Base-by-base conservation (phyloP, 2,329 filamentous ascomycete genomes). In the Diaporthe sp. region DNA sequence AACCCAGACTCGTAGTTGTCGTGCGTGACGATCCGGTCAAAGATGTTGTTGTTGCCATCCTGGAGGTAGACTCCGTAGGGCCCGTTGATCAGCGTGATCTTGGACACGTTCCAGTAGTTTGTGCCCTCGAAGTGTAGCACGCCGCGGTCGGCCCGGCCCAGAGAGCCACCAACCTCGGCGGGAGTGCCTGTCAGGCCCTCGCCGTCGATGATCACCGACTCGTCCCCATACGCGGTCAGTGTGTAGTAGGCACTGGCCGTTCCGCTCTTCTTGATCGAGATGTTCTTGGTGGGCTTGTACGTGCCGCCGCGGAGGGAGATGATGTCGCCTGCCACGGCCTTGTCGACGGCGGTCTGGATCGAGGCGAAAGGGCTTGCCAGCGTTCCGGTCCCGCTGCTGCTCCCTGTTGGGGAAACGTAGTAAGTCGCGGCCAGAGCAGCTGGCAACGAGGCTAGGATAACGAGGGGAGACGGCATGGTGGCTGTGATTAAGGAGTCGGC, bases 121-220 rank as follows among this genome's bases (percentile, higher is more conserved):
- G 84, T 61, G 22, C 32, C 32, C 81, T 87, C 81, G 59, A 88
- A 84, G 76, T 88, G 86, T 27, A 88, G 81, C 35, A 87, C 84
- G 5, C 86, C 86, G 32, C 86, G 82, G 71, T 87, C 84, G 3
- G 79, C 76, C 53, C 83, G 84, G 1, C 82, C 82, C 0, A 88
- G 80, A 5, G 80, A 79, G 27, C 81, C 83, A 13, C 80, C 84
- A 1, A 88, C 74, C 1, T 78, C 82, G 10, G 83, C 84, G 0
- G 86, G 86, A 2, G 86, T 86, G 30, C 84, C 82, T 1, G 74
- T 78, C 1, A 83, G 74, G 6, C 35, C 79, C 71, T 88, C 86
- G 47, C 86, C 86, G 76, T 88, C 84, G 22, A 88, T 81, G 71
- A 86, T 81, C 3, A 87, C 85, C 55, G 82, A 82, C 75, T 88